Percentiles rank a stretch among this genome's conserved stretches.
These are phyloP conservation scores for Alternaria atra DNA, from an alignment of 2,329 filamentous ascomycete species.

Conservation along the genomic window DNA sequence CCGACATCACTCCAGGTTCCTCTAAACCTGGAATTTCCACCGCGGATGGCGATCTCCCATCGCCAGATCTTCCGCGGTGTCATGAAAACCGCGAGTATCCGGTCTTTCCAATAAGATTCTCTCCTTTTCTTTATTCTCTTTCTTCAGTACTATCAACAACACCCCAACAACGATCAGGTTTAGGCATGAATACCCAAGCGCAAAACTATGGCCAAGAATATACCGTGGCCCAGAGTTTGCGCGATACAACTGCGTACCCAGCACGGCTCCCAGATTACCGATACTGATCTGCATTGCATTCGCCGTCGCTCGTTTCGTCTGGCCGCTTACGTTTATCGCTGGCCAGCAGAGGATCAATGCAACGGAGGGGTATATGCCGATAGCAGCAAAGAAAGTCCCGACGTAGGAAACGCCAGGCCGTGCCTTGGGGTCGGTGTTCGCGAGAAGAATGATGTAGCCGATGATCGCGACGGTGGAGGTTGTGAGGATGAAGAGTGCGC, in stretches of 20 bases:
- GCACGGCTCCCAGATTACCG: conserved; percentile 57
- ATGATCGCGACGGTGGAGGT: conserved; percentile 45
- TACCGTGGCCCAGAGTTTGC: conserved; percentile 47
- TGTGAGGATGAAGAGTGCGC: conserved; percentile 49
- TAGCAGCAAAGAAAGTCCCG: conserved; percentile 50
- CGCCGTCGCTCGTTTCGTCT: conserved; percentile 62
- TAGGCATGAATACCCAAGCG: conserved; percentile 44
- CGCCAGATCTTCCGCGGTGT: conserved; percentile 43
- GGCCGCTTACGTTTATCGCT: conserved; percentile 62
- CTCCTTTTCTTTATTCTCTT: conserved; percentile 45
- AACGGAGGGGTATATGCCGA: conserved; percentile 52
- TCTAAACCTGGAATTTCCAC: conserved; percentile 43
- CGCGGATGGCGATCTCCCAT: conserved; percentile 48
- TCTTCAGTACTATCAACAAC: conserved; percentile 43
- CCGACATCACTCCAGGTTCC: background rate
- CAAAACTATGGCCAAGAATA: conserved; percentile 48
- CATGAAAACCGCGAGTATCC: conserved; percentile 40
- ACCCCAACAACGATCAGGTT: conserved; percentile 45
- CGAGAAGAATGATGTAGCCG: conserved; percentile 52
- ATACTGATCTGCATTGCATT: conserved; percentile 61
- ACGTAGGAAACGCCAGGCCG: conserved; percentile 50
- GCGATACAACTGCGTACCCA: conserved; percentile 51
- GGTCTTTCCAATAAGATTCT: conserved; percentile 34
- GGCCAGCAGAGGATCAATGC: conserved; percentile 59
- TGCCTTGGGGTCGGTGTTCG: conserved; percentile 41